Conservation (phyloP, 2,329 filamentous ascomycete genomes). For the Elsinoe necatrix region DNA sequence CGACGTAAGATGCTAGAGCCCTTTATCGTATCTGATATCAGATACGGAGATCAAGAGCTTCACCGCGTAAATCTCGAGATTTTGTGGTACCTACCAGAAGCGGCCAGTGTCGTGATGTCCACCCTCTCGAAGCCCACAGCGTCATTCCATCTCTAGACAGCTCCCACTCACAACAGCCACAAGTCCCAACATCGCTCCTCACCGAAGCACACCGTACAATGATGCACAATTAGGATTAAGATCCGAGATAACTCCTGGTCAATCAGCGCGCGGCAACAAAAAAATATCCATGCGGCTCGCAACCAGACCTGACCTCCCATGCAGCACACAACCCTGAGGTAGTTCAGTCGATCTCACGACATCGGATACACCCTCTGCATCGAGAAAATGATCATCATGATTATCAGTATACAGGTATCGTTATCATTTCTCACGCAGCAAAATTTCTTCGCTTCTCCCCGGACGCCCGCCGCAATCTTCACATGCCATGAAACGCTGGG, state of each 20-base stretch:
- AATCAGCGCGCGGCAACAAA: neutral
- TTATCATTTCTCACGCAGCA: neutral
- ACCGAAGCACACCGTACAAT: neutral
- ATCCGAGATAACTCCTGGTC: neutral
- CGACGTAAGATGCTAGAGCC: neutral
- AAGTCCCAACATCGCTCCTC: neutral
- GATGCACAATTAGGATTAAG: neutral
- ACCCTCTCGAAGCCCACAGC: neutral
- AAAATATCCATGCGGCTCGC: neutral
- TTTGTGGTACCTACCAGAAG: neutral
- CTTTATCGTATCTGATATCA: neutral
- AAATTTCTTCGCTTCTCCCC: neutral
- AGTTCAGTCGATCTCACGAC: neutral
- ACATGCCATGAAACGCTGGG: constrained; percentile 6
- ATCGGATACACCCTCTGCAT: neutral
- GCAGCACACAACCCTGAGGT: neutral
- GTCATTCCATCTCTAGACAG: neutral
- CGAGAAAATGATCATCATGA: neutral
- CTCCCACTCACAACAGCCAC: neutral
- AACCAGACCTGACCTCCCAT: constrained; percentile 1
- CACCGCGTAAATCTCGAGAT: neutral
- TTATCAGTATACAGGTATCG: no score
- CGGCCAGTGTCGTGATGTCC: neutral
- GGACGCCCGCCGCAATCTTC: neutral
- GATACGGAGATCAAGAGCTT: neutral